A percentile compares a stretch with the other conserved stretches of the same genome.
Evolutionary conservation across 2,329 filamentous ascomycete species (phyloP).

Genomic region (Epichloe gansuensis): DNA sequence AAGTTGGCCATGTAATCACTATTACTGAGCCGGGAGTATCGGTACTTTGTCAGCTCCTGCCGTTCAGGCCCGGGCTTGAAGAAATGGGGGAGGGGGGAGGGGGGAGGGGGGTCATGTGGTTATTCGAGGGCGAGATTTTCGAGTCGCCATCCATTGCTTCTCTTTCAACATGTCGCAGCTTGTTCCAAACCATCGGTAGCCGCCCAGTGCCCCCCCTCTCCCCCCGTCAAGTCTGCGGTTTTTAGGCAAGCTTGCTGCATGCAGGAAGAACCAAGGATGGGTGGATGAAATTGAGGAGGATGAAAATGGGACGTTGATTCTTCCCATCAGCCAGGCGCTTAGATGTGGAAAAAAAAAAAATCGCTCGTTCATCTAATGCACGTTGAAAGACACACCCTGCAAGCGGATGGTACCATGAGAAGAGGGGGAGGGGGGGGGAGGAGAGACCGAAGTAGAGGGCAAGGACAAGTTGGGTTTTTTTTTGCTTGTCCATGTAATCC

Average conservation of each 20-base stretch:
- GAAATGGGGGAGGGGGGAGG: neutral
- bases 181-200: neutral
- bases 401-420: neutral
- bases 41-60: neutral
- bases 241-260: neutral
- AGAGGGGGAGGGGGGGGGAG: too few relatives aligned
- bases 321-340: constrained; percentile 12
- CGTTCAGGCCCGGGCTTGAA: neutral
- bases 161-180: neutral
- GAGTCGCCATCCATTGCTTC: neutral
- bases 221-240: neutral
- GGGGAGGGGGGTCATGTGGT: neutral
- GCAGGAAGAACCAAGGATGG: neutral
- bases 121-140: neutral
- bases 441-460: too few relatives aligned
- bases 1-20: neutral
- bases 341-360: constrained; percentile 9
- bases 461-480: too few relatives aligned
- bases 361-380: constrained; percentile 1
- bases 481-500: too few relatives aligned
- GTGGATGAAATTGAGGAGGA: neutral
- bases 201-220: neutral
- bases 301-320: neutral
- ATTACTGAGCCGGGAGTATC: neutral
- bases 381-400: neutral